phyloP scores from a whole-genome alignment of 352 stramenopile genomes.

The Elongisporangium undulatum region DNA sequence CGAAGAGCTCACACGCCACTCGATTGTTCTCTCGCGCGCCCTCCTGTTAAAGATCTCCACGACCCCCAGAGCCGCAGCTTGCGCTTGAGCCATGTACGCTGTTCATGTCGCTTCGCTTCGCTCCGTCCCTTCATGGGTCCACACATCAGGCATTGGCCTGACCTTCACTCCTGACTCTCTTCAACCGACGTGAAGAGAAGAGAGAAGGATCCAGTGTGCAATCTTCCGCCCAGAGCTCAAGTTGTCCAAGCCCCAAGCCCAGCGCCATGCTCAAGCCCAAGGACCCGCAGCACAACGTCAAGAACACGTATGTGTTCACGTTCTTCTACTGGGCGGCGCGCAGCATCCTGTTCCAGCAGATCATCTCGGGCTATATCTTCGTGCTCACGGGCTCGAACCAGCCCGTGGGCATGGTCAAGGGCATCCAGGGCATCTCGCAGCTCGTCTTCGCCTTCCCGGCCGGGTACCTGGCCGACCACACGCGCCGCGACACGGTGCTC shows the following conservation, averaged over 20 bases:
- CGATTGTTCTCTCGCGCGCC: not conserved
- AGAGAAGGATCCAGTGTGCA: not conserved
- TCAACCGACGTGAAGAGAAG: not conserved
- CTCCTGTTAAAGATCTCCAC: not conserved
- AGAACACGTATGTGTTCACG: constrained; percentile 64
- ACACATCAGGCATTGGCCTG: not conserved
- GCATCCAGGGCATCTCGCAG: constrained; percentile 78
- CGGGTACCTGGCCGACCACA: constrained; percentile 67
- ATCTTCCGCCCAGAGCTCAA: not conserved
- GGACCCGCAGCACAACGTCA: constrained; percentile 40
- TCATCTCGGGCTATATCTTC: constrained; percentile 74
- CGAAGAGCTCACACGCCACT: not conserved
- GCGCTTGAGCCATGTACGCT: not conserved
- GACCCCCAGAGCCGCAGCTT: not conserved
- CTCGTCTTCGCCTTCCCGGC: constrained; percentile 66
- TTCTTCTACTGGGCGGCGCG: constrained; percentile 74
- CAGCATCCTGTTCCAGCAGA: constrained; percentile 76
- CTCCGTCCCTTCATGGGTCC: not conserved
- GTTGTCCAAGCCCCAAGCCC: too few relatives aligned
- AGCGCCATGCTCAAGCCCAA: not conserved
- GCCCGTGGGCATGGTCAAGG: constrained; percentile 77
- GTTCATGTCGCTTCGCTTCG: not conserved
- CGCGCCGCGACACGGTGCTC: constrained; percentile 64
- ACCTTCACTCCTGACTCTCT: not conserved
- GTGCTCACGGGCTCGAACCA: constrained; percentile 71